Evolutionary conservation across 176 grass and related monocot species (phyloP), one percentile per base, ranked within the genome.

Genomic region (Triticum monococcum): DNA sequence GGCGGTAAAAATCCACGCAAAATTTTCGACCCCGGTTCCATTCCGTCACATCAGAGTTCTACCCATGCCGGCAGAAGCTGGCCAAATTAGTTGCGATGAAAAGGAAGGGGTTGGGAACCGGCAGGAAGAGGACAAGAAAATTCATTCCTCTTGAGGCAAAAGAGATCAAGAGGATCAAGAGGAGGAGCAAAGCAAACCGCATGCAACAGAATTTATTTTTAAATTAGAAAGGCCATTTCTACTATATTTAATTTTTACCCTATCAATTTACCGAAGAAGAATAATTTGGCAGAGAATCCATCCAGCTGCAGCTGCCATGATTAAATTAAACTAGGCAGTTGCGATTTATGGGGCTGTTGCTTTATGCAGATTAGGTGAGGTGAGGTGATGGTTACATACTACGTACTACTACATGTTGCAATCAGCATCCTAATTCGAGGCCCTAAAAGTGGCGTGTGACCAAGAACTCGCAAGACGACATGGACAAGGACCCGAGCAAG

Each of bases 401-500:
- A 45, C 10, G 41, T 46, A 46, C 45, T 46, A 46, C 45, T 72
- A 79, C 41, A 83, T 10, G 89, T 22, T 20, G 23, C 73, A 79
- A 66, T 90, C 84, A 52, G 7, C 72, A 10, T 18, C 31, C 40
- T 78, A 33, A 83, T 59, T 74, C 43, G 7, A 84, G 24, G 76
- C 59, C 46, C 33, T 8, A 22, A 57, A 64, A 57, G 56, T 23
- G 85, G 46, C 68, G 40, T n/a, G 32, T 14, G 46, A 79, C 41
- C 23, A 22, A 84, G 66, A 74, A 56, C 76, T 69, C 69, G 40
- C 75, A 88, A 91, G 68, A 37, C 81, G 81, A 91, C 89, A 91
- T 75, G 9, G 41, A 57, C 1, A 75, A 87, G 66, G 68, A 74
- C 59, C 32, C 54, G 40, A 33, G 66, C 65, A 84, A 84, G 85